Evolutionary conservation across 331 rosid species (phyloP).

Genomic region (Pyrus hybrid): DNA sequence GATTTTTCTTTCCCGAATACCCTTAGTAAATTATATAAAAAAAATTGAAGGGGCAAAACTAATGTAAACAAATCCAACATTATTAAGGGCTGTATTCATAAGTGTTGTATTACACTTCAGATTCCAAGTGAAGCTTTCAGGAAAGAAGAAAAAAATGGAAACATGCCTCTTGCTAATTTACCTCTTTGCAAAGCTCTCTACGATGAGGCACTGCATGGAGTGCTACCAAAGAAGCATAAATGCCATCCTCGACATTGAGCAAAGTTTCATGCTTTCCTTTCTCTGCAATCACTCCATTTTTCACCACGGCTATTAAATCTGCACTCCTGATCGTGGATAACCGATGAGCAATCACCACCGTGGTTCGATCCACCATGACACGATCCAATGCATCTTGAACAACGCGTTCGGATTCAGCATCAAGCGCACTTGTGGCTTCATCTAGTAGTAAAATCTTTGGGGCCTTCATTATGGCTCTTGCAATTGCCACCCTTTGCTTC

Average conservation of each 20-base stretch:
- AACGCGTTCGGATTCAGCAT: too few species aligned
- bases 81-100: too few species aligned
- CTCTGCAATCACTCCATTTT: slow-evolving; percentile 45
- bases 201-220: slow-evolving; percentile 30
- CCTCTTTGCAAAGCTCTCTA: not conserved
- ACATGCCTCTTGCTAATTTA: too few species aligned
- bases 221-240: slow-evolving; percentile 43
- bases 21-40: too few species aligned
- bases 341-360: slow-evolving; percentile 49
- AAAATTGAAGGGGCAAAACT: too few species aligned
- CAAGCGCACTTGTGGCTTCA: too few species aligned
- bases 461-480: slow-evolving; percentile 46
- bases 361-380: slow-evolving; percentile 52
- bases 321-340: slow-evolving; percentile 36
- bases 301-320: slow-evolving; percentile 40
- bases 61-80: too few species aligned
- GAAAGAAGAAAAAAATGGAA: too few species aligned
- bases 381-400: slow-evolving; percentile 52
- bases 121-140: too few species aligned
- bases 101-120: too few species aligned
- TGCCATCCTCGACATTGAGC: slow-evolving; percentile 29
- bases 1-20: too few species aligned
- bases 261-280: slow-evolving; percentile 40
- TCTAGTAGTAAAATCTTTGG: slow-evolving; percentile 35
- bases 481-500: slow-evolving; percentile 56